phyloP scores from a whole-genome alignment of 257 asterid genomes.

The Catharanthus roseus region DNA sequence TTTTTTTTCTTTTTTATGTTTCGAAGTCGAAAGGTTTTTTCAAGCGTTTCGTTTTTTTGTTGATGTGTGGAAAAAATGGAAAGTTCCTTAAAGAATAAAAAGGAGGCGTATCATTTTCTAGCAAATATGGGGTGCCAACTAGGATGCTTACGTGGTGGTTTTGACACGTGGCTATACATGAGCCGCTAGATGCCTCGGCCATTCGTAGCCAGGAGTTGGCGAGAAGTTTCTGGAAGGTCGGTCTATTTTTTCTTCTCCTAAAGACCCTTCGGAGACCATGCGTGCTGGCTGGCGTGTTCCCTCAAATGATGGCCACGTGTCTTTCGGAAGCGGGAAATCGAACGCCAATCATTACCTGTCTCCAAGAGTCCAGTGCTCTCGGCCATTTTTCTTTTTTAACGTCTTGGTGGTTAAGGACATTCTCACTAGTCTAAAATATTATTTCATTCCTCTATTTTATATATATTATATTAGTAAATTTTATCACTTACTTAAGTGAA shows the following conservation, averaged over 20 bases:
- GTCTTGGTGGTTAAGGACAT: no score
- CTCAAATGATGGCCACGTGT: neutral
- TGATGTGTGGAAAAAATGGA: constrained; percentile 1
- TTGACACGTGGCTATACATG: constrained; percentile 3
- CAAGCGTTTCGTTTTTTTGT: neutral
- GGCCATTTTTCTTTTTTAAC: no score
- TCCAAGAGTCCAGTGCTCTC: neutral
- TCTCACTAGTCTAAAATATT: no score
- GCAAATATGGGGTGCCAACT: constrained; percentile 16
- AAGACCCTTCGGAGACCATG: neutral
- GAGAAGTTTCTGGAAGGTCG: constrained; percentile 30
- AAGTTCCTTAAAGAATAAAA: constrained; percentile 3
- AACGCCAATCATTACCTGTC: neutral
- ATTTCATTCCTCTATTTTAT: no score
- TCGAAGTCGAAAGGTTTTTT: neutral
- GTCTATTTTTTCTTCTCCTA: neutral
- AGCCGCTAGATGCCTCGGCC: constrained; percentile 8
- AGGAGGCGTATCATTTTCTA: constrained; percentile 19
- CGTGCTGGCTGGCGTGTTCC: neutral
- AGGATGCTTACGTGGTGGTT: constrained; percentile 19
- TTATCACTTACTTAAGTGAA: no score
- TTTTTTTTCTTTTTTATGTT: no score
- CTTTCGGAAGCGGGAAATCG: neutral
- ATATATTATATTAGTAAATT: no score
- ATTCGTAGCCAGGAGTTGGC: constrained; percentile 21